A percentile compares a stretch with the other conserved stretches of the same genome.
These are phyloP conservation scores for Anastatica hierochuntica DNA, from an alignment of 345 rosid genomes.

Conservation along the genomic window DNA sequence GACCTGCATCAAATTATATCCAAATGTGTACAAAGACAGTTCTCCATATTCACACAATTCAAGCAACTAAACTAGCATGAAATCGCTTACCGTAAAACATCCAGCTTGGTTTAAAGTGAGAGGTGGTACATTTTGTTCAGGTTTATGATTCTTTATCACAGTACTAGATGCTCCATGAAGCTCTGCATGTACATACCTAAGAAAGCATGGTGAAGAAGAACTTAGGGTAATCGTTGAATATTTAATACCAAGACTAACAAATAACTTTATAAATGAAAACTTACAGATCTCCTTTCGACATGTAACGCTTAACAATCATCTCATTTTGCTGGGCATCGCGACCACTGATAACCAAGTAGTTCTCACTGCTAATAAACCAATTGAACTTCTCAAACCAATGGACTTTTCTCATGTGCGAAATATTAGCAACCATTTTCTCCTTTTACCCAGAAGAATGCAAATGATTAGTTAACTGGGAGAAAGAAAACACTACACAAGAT, in stretches of 20 bases:
- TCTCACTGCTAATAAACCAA: slow-evolving; percentile 98
- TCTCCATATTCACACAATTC: slow-evolving; percentile 1
- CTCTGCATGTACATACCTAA: slow-evolving; percentile 90
- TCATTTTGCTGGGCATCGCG: slow-evolving; percentile 99
- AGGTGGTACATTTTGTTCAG: slow-evolving; percentile 85
- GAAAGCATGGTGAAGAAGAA: slow-evolving; percentile 4
- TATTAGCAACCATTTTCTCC: slow-evolving; percentile 85
- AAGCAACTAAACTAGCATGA: background rate
- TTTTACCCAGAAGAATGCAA: slow-evolving; percentile 25
- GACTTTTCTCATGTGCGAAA: slow-evolving; percentile 89
- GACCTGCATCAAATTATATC: slow-evolving; percentile 41
- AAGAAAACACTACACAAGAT: slow-evolving; percentile 1
- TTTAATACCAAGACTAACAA: slow-evolving; percentile 1
- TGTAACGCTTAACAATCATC: slow-evolving; percentile 94
- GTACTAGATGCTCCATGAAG: slow-evolving; percentile 98
- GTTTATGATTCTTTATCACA: slow-evolving; percentile 86
- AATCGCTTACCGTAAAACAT: slow-evolving; percentile 62
- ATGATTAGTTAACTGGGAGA: background rate
- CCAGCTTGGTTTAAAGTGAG: slow-evolving; percentile 96
- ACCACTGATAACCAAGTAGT: slow-evolving; percentile 86
- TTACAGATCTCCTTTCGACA: slow-evolving; percentile 98
- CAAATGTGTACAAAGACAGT: slow-evolving; percentile 4
- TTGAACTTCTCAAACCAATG: slow-evolving; percentile 99
- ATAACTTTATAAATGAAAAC: slow-evolving; percentile 17
- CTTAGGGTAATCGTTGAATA: background rate